Percentiles rank a stretch among this genome's conserved stretches.
phyloP scores from a whole-genome alignment of 192 early-diverging fungal species.

The Phlyctochytrium arcticum region DNA sequence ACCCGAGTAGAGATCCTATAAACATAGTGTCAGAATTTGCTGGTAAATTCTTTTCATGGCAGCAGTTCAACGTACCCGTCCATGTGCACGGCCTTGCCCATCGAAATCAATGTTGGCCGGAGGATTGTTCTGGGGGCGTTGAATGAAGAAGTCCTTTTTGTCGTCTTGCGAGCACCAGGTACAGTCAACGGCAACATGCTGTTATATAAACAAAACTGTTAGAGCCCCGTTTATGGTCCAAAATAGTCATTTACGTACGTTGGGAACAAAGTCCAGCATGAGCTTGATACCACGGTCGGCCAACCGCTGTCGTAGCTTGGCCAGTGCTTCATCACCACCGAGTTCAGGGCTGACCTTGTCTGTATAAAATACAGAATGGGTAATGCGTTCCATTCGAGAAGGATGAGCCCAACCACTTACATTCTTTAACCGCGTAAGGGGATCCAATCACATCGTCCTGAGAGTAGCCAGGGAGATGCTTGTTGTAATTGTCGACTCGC shows the following conservation, averaged over 20 bases:
- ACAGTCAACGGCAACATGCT: neutral
- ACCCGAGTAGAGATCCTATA: neutral
- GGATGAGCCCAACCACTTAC: too few relatives aligned
- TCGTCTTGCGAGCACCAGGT: neutral
- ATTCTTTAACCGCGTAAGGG: neutral
- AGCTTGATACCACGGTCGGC: neutral
- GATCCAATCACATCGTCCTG: slow-evolving; percentile 1
- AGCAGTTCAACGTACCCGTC: neutral
- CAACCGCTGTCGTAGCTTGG: neutral
- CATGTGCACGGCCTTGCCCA: neutral
- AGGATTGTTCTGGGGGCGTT: neutral
- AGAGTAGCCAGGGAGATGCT: neutral
- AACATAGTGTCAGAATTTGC: too few relatives aligned
- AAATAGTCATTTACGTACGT: neutral
- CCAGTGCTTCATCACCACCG: neutral
- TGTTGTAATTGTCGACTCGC: neutral
- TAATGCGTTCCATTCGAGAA: neutral
- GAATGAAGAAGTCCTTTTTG: neutral
- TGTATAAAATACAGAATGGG: neutral
- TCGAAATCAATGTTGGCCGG: neutral
- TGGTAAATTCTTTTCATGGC: too few relatives aligned
- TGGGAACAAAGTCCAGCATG: slow-evolving; percentile 1
- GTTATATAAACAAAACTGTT: neutral
- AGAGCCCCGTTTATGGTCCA: neutral
- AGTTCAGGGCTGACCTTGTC: neutral